Evolutionary conservation across 192 early-diverging fungal species (phyloP).

Genomic region (Geranomyces variabilis): DNA sequence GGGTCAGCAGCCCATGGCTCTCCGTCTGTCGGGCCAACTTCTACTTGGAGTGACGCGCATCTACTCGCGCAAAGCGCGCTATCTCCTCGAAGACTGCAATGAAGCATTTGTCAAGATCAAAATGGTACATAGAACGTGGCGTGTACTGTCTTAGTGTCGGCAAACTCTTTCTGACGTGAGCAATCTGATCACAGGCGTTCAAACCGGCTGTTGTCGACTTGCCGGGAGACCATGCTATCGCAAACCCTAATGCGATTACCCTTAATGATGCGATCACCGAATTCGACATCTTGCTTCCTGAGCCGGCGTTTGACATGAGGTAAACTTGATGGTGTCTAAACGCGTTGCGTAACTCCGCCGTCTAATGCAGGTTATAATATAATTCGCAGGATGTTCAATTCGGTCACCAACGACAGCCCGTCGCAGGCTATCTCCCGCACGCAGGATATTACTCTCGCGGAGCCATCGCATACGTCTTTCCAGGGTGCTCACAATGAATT

Average conservation of each 20-base stretch:
- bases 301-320: constrained; percentile 56
- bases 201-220: constrained; percentile 83
- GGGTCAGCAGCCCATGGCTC: constrained; percentile 84
- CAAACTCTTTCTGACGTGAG: background rate
- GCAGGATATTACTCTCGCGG: constrained; percentile 71
- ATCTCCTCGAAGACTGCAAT: constrained; percentile 96
- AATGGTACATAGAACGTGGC: constrained; percentile 60
- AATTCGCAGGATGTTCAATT: background rate
- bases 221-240: constrained; percentile 69
- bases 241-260: constrained; percentile 83
- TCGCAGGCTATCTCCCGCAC: constrained; percentile 57
- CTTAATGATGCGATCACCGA: constrained; percentile 84
- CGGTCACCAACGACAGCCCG: background rate
- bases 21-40: constrained; percentile 95
- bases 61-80: constrained; percentile 94
- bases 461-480: constrained; percentile 20
- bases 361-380: too few species aligned
- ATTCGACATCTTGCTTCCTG: constrained; percentile 88
- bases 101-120: constrained; percentile 95
- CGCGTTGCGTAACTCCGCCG: too few species aligned
- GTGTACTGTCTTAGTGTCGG: too few species aligned
- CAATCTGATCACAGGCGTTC: constrained; percentile 61
- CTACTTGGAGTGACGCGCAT: constrained; percentile 93
- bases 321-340: too few species aligned
- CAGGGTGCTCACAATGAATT: constrained; percentile 22